These are phyloP conservation scores for Fusarium sp. DNA, from an alignment of 2,329 filamentous ascomycete genomes.

Conservation along the genomic window DNA sequence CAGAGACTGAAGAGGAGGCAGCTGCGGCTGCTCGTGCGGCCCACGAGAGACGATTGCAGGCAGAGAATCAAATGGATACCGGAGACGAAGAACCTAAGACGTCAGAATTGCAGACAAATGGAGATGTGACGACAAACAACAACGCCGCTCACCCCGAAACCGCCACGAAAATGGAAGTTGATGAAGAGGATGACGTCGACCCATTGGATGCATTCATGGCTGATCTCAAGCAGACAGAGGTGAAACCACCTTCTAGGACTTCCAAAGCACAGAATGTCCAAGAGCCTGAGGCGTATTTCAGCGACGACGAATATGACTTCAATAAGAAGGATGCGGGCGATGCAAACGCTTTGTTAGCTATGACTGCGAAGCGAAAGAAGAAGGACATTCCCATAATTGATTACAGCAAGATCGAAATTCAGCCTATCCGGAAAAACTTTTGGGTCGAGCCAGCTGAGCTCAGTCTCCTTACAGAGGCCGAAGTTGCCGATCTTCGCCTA, in stretches of 20 bases:
- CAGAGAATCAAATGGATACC: constrained; percentile 63
- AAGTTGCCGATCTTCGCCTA: constrained; percentile 82
- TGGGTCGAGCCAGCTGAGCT: constrained; percentile 92
- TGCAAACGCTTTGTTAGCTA: constrained; percentile 63
- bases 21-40: constrained; percentile 87
- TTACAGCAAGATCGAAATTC: constrained; percentile 86
- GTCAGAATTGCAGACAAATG: constrained; percentile 48
- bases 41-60: constrained; percentile 79
- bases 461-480: constrained; percentile 83
- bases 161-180: constrained; percentile 67
- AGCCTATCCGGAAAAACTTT: constrained; percentile 92
- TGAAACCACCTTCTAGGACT: constrained; percentile 53
- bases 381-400: constrained; percentile 93
- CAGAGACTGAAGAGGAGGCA: constrained; percentile 86
- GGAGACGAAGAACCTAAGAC: constrained; percentile 42
- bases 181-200: constrained; percentile 78
- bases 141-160: constrained; percentile 37
- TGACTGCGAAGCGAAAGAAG: constrained; percentile 81
- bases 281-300: constrained; percentile 88
- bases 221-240: constrained; percentile 68
- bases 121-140: constrained; percentile 44
- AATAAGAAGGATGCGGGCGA: constrained; percentile 62
- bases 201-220: constrained; percentile 98
- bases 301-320: constrained; percentile 79
- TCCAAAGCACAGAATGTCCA: constrained; percentile 64